phyloP scores from a whole-genome alignment of 169 alveolate species.

The Amoebophrya sp. region DNA sequence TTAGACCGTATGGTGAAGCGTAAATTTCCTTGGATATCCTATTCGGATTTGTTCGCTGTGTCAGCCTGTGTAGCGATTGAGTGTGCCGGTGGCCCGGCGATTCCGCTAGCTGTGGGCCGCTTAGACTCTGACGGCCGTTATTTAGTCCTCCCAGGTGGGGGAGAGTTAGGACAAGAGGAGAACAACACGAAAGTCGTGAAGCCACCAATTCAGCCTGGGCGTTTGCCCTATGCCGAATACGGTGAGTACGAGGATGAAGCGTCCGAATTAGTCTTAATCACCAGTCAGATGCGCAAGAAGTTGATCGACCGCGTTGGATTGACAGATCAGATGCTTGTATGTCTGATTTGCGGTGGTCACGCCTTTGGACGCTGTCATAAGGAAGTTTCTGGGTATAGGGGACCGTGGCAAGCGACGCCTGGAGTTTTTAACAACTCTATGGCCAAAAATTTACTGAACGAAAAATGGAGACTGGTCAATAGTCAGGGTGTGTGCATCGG shows the following conservation, averaged over 20 bases:
- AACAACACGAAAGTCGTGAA: neutral
- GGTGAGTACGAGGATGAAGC: neutral
- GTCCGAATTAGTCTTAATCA: neutral
- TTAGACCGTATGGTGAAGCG: neutral
- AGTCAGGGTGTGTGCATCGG: neutral
- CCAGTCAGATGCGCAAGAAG: neutral
- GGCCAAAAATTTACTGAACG: neutral
- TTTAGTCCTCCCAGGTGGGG: too few species aligned
- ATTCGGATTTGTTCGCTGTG: neutral
- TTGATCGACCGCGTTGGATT: neutral
- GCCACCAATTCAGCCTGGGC: neutral
- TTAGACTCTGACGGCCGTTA: neutral
- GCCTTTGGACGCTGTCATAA: neutral
- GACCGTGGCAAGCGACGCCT: neutral
- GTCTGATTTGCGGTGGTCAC: conserved; percentile 20
- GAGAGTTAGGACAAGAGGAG: too few species aligned
- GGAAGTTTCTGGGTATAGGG: neutral
- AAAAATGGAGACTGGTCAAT: neutral
- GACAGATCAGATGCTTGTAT: neutral
- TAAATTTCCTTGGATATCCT: neutral
- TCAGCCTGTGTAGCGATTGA: neutral
- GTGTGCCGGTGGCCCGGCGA: conserved; percentile 1
- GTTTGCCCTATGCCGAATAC: neutral
- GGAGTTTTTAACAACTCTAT: neutral
- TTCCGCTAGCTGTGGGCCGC: neutral